Evolutionary conservation across 2,329 filamentous ascomycete genomes (phyloP), one percentile per base, ranked within the genome.

Genomic region (Penicillium frequentans): DNA sequence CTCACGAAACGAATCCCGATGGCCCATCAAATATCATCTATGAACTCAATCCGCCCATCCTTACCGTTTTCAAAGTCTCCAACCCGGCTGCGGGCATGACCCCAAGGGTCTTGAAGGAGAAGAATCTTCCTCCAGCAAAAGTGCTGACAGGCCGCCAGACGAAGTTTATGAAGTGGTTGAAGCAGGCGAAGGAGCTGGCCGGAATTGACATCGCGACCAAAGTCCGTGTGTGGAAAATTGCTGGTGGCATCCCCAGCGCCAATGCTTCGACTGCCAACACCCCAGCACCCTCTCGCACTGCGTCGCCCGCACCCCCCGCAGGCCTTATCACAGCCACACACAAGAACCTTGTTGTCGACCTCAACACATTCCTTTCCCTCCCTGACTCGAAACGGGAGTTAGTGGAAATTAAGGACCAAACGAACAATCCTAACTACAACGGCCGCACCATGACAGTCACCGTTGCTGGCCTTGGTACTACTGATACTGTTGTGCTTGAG

Each of bases 41-140:
- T 72, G 95, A 98, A 75, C 81, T 91, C 42, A 86, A 92, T 67
- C 95, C 93, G 5, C 91, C 91, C 0, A 82, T 96, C 44, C 90
- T 97, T 72, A 91, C 87, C 1, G 81, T 98, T 58, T 86, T 96
- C 69, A 91, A 93, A 64, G 80, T 98, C 1, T 88, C 87, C 71
- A 81, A 81, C 64, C 72, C 75, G 9, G 84, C 84, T 3, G 78
- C 82, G 19, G 76, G 81, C 51, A 86, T 81, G 62, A 82, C 84
- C 1, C 78, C 85, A 37, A 83, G 87, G 66, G 76, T 81, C 1
- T 75, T 89, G 55, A 86, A 87, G 66, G 84, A 86, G 11, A 83
- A 77, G 54, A 81, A 84, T 37, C 83, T 84, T 16, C 77, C 84
- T 5, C 86, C 92, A 1, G 80, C 86, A 5, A 83, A 84, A 50